Conservation (phyloP, 345 rosid genomes). For the Sisymbrium altissimum region DNA sequence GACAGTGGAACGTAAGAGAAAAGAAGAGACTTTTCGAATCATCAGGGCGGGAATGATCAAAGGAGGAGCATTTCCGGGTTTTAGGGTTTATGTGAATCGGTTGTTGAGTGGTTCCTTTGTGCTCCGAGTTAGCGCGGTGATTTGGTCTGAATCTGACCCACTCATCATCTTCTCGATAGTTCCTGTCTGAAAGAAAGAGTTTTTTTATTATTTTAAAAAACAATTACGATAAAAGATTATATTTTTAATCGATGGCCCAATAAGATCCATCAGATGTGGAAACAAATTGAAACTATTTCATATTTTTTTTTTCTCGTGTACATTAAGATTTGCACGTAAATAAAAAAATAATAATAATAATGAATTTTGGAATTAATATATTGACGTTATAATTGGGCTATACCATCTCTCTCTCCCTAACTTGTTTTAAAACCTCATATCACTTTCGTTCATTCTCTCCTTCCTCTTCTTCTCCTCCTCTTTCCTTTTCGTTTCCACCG, state of each 20-base stretch:
- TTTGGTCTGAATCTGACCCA: no score
- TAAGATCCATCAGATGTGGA: not conserved
- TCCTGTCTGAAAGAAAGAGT: no score
- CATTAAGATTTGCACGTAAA: no score
- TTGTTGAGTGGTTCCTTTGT: not conserved
- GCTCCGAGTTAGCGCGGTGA: not conserved
- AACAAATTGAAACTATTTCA: not conserved
- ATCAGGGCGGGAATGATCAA: conserved; percentile 20
- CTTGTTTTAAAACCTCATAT: not conserved
- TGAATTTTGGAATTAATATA: not conserved
- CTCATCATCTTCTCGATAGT: not conserved
- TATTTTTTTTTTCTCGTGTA: not conserved
- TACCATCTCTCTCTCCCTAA: not conserved
- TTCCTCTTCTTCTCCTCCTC: not conserved
- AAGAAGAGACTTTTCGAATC: conserved; percentile 47
- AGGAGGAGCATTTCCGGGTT: not conserved
- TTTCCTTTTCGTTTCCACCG: conserved; percentile 11
- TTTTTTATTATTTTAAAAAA: no score
- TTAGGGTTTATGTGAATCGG: not conserved
- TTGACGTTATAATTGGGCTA: not conserved
- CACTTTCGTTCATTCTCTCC: not conserved
- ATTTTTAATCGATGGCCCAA: not conserved
- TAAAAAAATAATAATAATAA: not conserved
- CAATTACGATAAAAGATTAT: no score
- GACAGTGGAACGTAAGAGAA: conserved; percentile 26